Evolutionary conservation across 352 stramenopile species (phyloP).

Genomic region (Chrysophaeum taylorii): DNA sequence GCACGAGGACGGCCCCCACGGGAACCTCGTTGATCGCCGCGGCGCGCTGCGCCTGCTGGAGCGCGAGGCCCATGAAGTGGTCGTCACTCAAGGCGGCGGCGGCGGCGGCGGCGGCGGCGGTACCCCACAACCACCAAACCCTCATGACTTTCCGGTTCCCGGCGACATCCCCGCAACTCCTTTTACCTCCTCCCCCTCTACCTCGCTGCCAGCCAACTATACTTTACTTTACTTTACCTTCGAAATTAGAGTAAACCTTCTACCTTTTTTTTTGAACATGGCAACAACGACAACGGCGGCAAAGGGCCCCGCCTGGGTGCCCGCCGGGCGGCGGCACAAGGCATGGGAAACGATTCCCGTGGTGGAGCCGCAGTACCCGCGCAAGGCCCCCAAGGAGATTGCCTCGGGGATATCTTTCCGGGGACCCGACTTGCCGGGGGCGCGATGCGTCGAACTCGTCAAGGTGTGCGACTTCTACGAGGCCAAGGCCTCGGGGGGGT

Average conservation of each 20-base stretch:
- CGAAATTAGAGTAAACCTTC: no score
- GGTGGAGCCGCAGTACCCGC: not conserved
- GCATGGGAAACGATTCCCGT: not conserved
- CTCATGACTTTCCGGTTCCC: no score
- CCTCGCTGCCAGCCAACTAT: no score
- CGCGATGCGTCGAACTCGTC: not conserved
- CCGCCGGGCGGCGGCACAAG: not conserved
- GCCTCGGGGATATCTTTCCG: not conserved
- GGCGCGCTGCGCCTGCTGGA: not conserved
- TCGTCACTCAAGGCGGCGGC: no score
- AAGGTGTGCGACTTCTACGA: slow-evolving; percentile 14
- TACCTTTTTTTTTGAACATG: no score
- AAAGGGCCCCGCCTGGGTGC: not conserved
- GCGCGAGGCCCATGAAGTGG: not conserved
- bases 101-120: no score
- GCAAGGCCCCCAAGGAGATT: not conserved
- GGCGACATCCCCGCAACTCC: no score
- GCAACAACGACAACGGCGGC: no score
- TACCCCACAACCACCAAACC: no score
- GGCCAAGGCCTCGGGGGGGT: slow-evolving; percentile 1
- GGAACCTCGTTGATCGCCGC: not conserved
- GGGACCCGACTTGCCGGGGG: not conserved
- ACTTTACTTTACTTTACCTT: no score
- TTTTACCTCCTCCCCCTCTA: no score
- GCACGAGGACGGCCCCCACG: not conserved